phyloP scores from a whole-genome alignment of 306 rosid species.

The Ochetophila trinervis region DNA sequence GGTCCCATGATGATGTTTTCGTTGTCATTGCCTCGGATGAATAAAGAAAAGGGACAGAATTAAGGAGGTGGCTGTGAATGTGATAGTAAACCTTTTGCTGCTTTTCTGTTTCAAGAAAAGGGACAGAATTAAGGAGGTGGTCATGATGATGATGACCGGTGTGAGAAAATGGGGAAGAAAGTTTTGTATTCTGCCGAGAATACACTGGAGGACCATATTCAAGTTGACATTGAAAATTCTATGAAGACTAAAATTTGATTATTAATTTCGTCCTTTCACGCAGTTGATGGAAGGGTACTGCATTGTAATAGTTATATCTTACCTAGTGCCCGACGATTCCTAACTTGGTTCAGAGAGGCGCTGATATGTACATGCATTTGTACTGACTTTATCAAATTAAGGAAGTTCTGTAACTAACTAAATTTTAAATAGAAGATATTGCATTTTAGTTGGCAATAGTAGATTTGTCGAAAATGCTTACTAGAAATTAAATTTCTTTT shows the following conservation, averaged over 20 bases:
- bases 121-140: background rate
- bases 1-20: constrained; percentile 87
- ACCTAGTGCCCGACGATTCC: background rate
- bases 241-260: constrained; percentile 8
- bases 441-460: too few relatives aligned
- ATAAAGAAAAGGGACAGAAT: constrained; percentile 19
- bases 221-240: constrained; percentile 16
- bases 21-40: constrained; percentile 63
- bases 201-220: constrained; percentile 12
- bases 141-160: background rate
- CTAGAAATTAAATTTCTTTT: background rate
- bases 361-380: background rate
- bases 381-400: too few relatives aligned
- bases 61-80: too few relatives aligned
- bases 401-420: too few relatives aligned
- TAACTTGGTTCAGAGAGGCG: constrained; percentile 1
- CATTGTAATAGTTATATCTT: constrained; percentile 16
- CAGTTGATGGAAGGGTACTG: background rate
- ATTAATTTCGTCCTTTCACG: constrained; percentile 1
- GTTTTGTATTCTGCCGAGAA: background rate
- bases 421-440: too few relatives aligned
- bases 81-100: background rate
- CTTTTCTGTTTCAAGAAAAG: constrained; percentile 7
- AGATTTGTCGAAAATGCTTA: background rate
- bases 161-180: background rate